phyloP scores from a whole-genome alignment of 345 rosid genomes.

The Garcia nutans region DNA sequence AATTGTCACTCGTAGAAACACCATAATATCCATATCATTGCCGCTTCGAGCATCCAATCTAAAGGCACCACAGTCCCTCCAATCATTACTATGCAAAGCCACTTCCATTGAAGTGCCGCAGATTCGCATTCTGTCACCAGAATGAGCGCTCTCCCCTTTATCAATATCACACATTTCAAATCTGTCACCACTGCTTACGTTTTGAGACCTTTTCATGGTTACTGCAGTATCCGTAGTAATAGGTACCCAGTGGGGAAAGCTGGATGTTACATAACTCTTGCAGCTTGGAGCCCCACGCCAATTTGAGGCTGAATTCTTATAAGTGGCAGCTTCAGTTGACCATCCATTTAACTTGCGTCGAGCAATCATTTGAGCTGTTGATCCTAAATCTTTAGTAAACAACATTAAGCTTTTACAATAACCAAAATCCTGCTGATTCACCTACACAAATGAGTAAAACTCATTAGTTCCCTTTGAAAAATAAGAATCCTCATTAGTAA shows the following conservation, averaged over 20 bases:
- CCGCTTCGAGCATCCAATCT: conserved; percentile 3
- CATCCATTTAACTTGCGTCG: conserved; percentile 35
- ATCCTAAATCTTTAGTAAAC: conserved; percentile 52
- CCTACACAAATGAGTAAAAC: conserved; percentile 24
- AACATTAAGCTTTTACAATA: conserved; percentile 43
- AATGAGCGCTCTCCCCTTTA: conserved; percentile 4
- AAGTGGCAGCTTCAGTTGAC: conserved; percentile 21
- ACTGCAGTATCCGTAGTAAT: background rate
- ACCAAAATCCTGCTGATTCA: conserved; percentile 32
- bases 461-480: background rate
- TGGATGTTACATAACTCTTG: conserved; percentile 12
- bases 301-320: conserved; percentile 17
- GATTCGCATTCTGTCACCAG: background rate
- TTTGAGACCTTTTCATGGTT: conserved; percentile 7
- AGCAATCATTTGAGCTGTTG: conserved; percentile 45
- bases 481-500: background rate
- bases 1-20: conserved; percentile 7
- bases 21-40: background rate
- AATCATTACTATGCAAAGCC: background rate
- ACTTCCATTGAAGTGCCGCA: conserved; percentile 7
- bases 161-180: background rate
- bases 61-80: conserved; percentile 3
- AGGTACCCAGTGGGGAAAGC: conserved; percentile 5
- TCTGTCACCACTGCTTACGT: background rate
- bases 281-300: conserved; percentile 11